These are phyloP conservation scores for Begonia peltatifolia DNA, from an alignment of 306 rosid species.

Conservation along the genomic window DNA sequence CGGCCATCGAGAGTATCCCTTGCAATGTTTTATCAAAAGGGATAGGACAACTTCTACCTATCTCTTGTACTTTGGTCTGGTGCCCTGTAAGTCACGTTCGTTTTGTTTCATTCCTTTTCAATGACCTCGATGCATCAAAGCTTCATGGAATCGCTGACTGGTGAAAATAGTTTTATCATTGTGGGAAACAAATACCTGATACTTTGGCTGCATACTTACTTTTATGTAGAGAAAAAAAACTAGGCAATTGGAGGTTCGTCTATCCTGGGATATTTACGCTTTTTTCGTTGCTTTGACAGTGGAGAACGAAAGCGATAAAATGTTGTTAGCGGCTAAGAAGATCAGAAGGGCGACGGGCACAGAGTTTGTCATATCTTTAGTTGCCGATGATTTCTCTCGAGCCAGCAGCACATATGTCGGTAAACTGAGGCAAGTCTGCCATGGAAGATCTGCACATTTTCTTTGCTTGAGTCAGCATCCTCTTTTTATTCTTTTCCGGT, in stretches of 20 bases:
- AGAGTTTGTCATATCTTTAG: slow-evolving; percentile 57
- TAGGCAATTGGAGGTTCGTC: too few species aligned
- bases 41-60: slow-evolving; percentile 60
- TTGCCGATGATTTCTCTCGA: slow-evolving; percentile 51
- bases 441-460: slow-evolving; percentile 3
- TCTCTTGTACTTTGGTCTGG: slow-evolving; percentile 50
- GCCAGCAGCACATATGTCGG: slow-evolving; percentile 56
- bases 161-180: too few species aligned
- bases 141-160: background rate
- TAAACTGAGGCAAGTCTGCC: slow-evolving; percentile 54
- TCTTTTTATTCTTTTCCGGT: slow-evolving; percentile 6
- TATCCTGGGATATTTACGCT: too few species aligned
- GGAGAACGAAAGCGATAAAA: slow-evolving; percentile 52
- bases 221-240: too few species aligned
- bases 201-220: too few species aligned
- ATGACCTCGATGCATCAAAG: slow-evolving; percentile 1
- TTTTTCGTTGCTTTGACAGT: slow-evolving; percentile 25
- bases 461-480: background rate
- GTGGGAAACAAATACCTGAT: too few species aligned
- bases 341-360: slow-evolving; percentile 69
- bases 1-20: slow-evolving; percentile 67
- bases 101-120: background rate
- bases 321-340: slow-evolving; percentile 77
- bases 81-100: slow-evolving; percentile 52
- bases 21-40: slow-evolving; percentile 81